These are phyloP conservation scores for Herpetospermum pedunculosum DNA, from an alignment of 306 rosid species.

Conservation along the genomic window DNA sequence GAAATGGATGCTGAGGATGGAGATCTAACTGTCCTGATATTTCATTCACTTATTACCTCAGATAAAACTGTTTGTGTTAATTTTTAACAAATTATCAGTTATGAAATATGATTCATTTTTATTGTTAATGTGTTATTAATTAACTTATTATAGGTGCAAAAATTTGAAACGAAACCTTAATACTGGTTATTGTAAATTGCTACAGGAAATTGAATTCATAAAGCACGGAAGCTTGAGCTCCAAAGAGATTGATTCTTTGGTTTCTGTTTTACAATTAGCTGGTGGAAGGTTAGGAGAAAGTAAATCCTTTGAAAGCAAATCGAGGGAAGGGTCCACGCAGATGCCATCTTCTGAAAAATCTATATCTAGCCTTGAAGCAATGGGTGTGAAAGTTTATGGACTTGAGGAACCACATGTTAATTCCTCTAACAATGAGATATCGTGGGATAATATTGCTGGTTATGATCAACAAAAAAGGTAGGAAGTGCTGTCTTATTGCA, in stretches of 20 bases:
- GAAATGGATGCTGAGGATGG: constrained; percentile 27
- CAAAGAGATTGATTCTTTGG: constrained; percentile 69
- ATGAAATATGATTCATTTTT: background rate
- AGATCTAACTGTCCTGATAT: constrained; percentile 51
- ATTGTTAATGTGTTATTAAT: background rate
- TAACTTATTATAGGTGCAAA: background rate
- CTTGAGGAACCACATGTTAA: constrained; percentile 31
- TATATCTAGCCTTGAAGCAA: constrained; percentile 62
- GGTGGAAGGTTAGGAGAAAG: constrained; percentile 42
- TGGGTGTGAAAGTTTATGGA: constrained; percentile 79
- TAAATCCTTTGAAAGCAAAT: constrained; percentile 26
- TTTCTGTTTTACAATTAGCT: constrained; percentile 66
- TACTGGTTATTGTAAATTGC: constrained; percentile 10
- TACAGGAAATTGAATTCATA: constrained; percentile 85
- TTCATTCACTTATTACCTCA: constrained; percentile 48
- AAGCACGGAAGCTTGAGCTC: constrained; percentile 55
- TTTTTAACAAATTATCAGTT: background rate
- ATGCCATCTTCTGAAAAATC: constrained; percentile 49
- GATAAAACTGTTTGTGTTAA: constrained; percentile 60
- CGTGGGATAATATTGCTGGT: constrained; percentile 90
- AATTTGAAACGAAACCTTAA: background rate
- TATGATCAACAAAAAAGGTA: constrained; percentile 81
- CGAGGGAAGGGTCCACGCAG: constrained; percentile 30
- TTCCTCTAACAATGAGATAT: constrained; percentile 34
- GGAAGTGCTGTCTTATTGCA: constrained; percentile 7